These are phyloP conservation scores for Schizonepeta tenuifolia DNA, from an alignment of 257 asterid genomes.

Conservation along the genomic window DNA sequence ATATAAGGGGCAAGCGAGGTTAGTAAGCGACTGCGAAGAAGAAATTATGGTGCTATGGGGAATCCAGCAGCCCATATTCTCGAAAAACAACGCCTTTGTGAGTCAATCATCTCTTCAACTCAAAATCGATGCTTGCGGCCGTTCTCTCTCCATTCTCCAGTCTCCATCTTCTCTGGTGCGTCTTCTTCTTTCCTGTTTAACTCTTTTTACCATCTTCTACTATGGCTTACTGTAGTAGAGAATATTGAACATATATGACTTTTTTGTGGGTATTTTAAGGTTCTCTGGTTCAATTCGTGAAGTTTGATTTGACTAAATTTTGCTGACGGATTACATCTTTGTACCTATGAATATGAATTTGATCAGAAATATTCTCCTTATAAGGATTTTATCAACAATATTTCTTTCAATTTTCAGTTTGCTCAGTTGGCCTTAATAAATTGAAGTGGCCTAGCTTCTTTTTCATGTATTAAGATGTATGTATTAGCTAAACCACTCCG, in stretches of 20 bases:
- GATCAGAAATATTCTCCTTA: background rate
- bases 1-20: slow-evolving; percentile 59
- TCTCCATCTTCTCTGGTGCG: slow-evolving; percentile 88
- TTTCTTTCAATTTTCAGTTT: slow-evolving; percentile 15
- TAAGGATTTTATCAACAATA: background rate
- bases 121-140: slow-evolving; percentile 83
- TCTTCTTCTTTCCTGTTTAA: background rate
- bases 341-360: background rate
- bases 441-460: background rate
- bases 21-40: slow-evolving; percentile 53
- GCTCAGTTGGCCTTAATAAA: background rate
- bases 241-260: too few species aligned
- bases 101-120: slow-evolving; percentile 74
- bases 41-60: slow-evolving; percentile 91
- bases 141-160: slow-evolving; percentile 71
- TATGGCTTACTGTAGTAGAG: too few species aligned
- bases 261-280: slow-evolving; percentile 2
- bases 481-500: background rate
- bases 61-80: slow-evolving; percentile 79
- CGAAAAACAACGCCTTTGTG: slow-evolving; percentile 77
- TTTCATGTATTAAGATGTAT: background rate
- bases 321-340: background rate
- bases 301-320: background rate
- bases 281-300: slow-evolving; percentile 8
- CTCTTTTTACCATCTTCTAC: background rate